Conservation (phyloP, 2,329 filamentous ascomycete species). For the Hysterium pulicare region DNA sequence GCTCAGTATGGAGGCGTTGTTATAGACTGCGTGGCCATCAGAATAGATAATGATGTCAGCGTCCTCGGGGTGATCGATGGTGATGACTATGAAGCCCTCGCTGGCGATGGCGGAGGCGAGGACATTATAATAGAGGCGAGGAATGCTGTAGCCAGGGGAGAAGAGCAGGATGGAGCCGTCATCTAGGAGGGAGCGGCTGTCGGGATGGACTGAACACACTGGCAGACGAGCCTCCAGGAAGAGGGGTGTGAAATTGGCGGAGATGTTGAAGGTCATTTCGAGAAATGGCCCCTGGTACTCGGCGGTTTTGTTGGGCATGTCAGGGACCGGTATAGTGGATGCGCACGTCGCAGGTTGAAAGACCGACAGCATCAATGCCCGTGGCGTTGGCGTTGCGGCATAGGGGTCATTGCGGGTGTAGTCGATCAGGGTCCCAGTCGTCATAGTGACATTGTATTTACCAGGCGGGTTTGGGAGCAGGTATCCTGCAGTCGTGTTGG, state of each 20-base stretch:
- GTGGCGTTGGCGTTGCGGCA: too few relatives aligned
- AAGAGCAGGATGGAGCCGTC: too few relatives aligned
- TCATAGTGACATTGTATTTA: conserved; percentile 19
- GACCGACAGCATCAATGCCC: conserved; percentile 17
- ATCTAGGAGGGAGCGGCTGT: conserved; percentile 9
- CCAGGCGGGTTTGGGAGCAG: conserved; percentile 14
- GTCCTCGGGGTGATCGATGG: conserved; percentile 50
- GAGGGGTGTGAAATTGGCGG: conserved; percentile 14
- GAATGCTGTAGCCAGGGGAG: conserved; percentile 42
- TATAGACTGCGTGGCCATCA: conserved; percentile 28
- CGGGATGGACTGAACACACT: conserved; percentile 11
- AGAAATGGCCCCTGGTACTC: conserved; percentile 15
- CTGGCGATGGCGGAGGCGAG: conserved; percentile 47
- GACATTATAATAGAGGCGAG: conserved; percentile 42
- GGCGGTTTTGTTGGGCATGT: conserved; percentile 21
- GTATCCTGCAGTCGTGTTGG: conserved; percentile 12
- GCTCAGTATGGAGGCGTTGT: conserved; percentile 3
- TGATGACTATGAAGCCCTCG: conserved; percentile 46
- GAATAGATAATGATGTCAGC: conserved; percentile 47
- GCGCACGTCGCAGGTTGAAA: conserved; percentile 17
- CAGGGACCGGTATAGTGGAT: conserved; percentile 11
- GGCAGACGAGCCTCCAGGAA: conserved; percentile 18
- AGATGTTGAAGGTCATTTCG: conserved; percentile 14
- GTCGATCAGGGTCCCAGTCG: conserved; percentile 15
- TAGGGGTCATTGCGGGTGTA: conserved; percentile 13